A percentile compares a stretch with the other conserved stretches of the same genome.
Evolutionary conservation across 192 early-diverging fungal species (phyloP).

Genomic region (Podila minutissima): DNA sequence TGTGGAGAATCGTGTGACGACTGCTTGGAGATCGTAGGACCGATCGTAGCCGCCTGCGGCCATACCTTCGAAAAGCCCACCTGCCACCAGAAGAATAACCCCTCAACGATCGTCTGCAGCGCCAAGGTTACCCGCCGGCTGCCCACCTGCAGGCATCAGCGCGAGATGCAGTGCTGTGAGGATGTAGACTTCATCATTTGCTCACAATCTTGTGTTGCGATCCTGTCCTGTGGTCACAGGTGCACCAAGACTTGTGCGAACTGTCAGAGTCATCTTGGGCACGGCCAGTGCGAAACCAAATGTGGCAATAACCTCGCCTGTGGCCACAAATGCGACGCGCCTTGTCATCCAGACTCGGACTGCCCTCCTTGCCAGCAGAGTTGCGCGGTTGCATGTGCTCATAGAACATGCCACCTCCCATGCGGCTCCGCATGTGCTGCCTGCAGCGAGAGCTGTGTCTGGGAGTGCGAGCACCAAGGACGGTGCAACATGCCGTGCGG

Average conservation of each 20-base stretch:
- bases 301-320: constrained; percentile 49
- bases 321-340: constrained; percentile 25
- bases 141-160: constrained; percentile 54
- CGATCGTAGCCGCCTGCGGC: constrained; percentile 28
- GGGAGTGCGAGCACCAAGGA: constrained; percentile 63
- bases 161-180: constrained; percentile 30
- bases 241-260: constrained; percentile 51
- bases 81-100: constrained; percentile 30
- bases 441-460: constrained; percentile 59
- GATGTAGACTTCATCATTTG: constrained; percentile 14
- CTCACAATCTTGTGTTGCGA: constrained; percentile 17
- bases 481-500: constrained; percentile 61
- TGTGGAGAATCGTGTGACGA: constrained; percentile 63
- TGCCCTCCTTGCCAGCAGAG: constrained; percentile 56
- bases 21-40: constrained; percentile 23
- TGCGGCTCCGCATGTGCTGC: constrained; percentile 56
- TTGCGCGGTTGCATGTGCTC: constrained; percentile 56
- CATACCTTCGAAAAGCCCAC: constrained; percentile 28
- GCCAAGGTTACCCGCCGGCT: constrained; percentile 23
- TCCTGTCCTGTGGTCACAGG: constrained; percentile 47
- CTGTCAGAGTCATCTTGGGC: constrained; percentile 25
- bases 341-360: constrained; percentile 18
- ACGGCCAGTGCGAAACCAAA: constrained; percentile 50
- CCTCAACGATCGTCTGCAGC: constrained; percentile 21
- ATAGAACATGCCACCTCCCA: constrained; percentile 40